A percentile compares a stretch with the other conserved stretches of the same genome.
Evolutionary conservation across 2,329 filamentous ascomycete genomes (phyloP).

Genomic region (Fusarium heterosporum): DNA sequence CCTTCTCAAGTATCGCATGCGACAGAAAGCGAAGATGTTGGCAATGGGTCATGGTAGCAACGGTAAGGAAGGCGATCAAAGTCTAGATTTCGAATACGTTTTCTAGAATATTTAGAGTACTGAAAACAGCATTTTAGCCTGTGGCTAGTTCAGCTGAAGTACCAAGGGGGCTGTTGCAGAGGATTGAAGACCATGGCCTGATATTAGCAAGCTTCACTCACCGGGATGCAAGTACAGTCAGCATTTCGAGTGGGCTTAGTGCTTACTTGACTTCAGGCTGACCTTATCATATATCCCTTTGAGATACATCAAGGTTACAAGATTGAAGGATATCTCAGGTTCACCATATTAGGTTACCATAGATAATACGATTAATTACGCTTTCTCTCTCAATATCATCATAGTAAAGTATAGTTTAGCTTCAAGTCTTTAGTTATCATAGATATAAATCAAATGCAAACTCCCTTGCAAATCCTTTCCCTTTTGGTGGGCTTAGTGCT

Average conservation of each 20-base stretch:
- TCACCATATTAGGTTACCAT: no score
- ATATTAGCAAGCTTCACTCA: background rate
- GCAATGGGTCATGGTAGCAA: conserved; percentile 42
- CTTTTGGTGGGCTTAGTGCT: background rate
- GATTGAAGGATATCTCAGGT: no score
- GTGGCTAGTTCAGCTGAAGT: no score
- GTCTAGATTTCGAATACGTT: conserved; percentile 37
- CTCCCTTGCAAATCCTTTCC: no score
- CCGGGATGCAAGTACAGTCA: background rate
- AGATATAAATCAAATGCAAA: no score
- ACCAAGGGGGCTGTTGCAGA: background rate
- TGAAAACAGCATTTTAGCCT: background rate
- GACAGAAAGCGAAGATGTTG: conserved; percentile 42
- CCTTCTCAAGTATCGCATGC: conserved; percentile 46
- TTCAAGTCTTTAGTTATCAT: no score
- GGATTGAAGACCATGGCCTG: background rate
- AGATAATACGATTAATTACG: no score
- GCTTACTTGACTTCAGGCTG: no score
- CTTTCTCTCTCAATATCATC: no score
- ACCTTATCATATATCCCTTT: no score
- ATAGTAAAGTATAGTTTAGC: no score
- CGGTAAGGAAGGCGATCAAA: conserved; percentile 31
- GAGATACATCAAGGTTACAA: no score
- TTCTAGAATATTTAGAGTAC: conserved; percentile 40
- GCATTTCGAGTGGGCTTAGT: background rate